Conservation (phyloP, 257 asterid species). For the Linderniella brevidens region DNA sequence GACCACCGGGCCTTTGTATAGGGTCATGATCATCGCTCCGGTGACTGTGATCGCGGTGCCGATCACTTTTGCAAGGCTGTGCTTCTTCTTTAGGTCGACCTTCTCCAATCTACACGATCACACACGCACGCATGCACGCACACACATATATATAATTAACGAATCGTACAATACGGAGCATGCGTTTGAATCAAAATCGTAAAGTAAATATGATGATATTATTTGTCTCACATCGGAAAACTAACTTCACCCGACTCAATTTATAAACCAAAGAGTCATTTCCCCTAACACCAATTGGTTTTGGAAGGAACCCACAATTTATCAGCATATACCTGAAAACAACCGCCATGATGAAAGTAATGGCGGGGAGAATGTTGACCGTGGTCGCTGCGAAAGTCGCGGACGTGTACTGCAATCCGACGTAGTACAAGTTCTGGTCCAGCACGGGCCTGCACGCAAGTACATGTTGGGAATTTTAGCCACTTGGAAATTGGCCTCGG, state of each 20-base stretch:
- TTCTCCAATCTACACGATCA: constrained; percentile 35
- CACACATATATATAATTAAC: no score
- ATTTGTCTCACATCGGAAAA: no score
- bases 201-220: no score
- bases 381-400: constrained; percentile 85
- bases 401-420: constrained; percentile 70
- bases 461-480: no score
- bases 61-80: constrained; percentile 41
- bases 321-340: constrained; percentile 44
- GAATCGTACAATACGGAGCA: no score
- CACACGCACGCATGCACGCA: no score
- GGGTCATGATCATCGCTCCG: constrained; percentile 66
- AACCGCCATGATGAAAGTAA: constrained; percentile 72
- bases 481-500: no score
- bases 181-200: no score
- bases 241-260: no score
- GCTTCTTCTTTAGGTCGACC: constrained; percentile 28
- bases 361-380: constrained; percentile 66
- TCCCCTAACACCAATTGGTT: no score
- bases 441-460: constrained; percentile 49
- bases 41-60: constrained; percentile 50
- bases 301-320: no score
- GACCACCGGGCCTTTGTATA: constrained; percentile 64
- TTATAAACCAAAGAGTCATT: no score
- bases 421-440: constrained; percentile 68